These are phyloP conservation scores for Durusdinium trenchii DNA, from an alignment of 73 alveolate genomes.

Conservation along the genomic window DNA sequence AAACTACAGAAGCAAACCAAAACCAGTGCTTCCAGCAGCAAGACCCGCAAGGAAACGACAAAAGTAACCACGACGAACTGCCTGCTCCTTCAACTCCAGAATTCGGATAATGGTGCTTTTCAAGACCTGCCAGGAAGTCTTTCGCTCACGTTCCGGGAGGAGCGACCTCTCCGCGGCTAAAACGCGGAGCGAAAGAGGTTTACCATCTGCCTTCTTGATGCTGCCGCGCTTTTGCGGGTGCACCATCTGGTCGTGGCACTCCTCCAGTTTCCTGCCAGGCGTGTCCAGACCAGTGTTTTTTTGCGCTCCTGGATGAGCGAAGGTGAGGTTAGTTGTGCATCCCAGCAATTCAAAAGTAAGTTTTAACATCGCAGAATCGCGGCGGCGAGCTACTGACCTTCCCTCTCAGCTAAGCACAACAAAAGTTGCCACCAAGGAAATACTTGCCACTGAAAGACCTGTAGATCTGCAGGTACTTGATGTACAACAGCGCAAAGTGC, in stretches of 20 bases:
- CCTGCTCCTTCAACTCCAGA: slow-evolving; percentile 81
- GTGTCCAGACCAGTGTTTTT: neutral
- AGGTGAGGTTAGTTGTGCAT: no score
- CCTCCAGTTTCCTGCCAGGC: slow-evolving; percentile 98
- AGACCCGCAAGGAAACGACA: no score
- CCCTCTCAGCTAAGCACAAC: no score
- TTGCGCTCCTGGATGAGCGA: no score
- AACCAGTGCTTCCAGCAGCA: no score
- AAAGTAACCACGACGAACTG: no score
- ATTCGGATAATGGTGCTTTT: slow-evolving; percentile 80
- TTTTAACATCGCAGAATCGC: no score
- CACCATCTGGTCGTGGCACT: slow-evolving; percentile 99
- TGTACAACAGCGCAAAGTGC: slow-evolving; percentile 99
- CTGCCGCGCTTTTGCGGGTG: slow-evolving; percentile 99
- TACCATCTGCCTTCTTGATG: slow-evolving; percentile 97
- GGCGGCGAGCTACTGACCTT: no score
- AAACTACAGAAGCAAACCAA: no score
- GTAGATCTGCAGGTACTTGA: slow-evolving; percentile 99
- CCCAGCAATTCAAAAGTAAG: no score
- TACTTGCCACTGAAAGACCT: no score
- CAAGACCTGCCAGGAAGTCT: slow-evolving; percentile 29
- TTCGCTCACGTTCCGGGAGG: neutral
- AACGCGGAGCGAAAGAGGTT: neutral
- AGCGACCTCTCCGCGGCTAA: neutral
- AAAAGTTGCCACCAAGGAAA: no score